Percentiles rank a stretch among this genome's conserved stretches.
Conservation (phyloP, 129 eudicot species). For the Chrysanthemum lavandulifolium region DNA sequence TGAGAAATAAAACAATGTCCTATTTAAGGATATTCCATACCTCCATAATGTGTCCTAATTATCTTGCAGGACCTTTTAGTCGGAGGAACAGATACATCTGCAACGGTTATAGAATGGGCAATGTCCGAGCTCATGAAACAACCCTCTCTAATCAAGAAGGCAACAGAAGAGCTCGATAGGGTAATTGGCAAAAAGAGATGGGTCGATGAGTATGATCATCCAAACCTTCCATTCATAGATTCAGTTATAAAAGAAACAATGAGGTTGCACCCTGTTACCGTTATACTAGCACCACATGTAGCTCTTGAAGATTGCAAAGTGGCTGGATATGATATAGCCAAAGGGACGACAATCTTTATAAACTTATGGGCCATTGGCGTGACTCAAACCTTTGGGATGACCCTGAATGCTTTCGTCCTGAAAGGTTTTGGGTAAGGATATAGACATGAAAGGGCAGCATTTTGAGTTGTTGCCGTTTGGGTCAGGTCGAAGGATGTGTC, state of each 20-base stretch:
- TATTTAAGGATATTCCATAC: not conserved
- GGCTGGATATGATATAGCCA: constrained; percentile 28
- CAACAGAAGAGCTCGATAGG: constrained; percentile 32
- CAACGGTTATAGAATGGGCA: constrained; percentile 40
- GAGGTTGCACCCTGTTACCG: constrained; percentile 39
- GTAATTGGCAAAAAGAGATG: constrained; percentile 38
- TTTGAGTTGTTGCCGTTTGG: constrained; percentile 44
- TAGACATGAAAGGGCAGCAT: constrained; percentile 35
- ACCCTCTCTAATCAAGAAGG: constrained; percentile 31
- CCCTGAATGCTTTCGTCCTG: constrained; percentile 34
- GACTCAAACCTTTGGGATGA: constrained; percentile 35
- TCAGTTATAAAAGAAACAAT: constrained; percentile 38
- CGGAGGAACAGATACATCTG: constrained; percentile 39
- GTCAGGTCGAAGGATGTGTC: constrained; percentile 45
- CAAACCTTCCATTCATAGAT: constrained; percentile 26
- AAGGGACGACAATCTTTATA: constrained; percentile 39
- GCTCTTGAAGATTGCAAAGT: constrained; percentile 44
- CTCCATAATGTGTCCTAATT: not conserved
- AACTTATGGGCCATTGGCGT: constrained; percentile 42
- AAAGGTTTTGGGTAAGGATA: constrained; percentile 33
- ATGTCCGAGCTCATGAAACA: constrained; percentile 40
- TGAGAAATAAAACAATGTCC: no score
- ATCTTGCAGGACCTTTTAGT: constrained; percentile 29
- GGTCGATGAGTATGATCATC: constrained; percentile 38
- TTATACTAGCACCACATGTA: constrained; percentile 36